phyloP scores from a whole-genome alignment of 371 early-diverging fungal species.

The Basidiobolus meristosporus region DNA sequence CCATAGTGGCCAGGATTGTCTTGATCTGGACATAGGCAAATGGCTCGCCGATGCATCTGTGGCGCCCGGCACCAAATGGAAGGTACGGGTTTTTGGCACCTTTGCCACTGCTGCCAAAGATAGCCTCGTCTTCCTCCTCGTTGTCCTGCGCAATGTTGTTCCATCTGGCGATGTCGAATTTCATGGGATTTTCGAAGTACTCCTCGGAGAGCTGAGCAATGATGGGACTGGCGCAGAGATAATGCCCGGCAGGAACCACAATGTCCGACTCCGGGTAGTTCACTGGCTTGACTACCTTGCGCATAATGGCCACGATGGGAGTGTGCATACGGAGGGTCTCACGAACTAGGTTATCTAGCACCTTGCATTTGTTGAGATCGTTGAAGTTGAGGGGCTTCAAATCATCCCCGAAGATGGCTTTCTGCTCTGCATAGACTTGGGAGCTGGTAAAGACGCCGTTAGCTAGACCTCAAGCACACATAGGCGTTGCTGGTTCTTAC shows the following conservation, averaged over 20 bases:
- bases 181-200: constrained; percentile 57
- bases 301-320: constrained; percentile 85
- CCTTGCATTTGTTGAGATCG: constrained; percentile 42
- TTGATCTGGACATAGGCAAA: constrained; percentile 94
- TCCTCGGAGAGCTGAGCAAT: constrained; percentile 61
- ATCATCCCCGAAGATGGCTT: constrained; percentile 30
- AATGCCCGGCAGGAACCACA: constrained; percentile 78
- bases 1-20: constrained; percentile 63
- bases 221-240: constrained; percentile 66
- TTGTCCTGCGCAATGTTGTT: constrained; percentile 11
- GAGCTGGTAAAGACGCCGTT: constrained; percentile 5
- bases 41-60: constrained; percentile 94
- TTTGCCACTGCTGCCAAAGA: too few species aligned
- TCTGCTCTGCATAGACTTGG: constrained; percentile 41
- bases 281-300: constrained; percentile 61
- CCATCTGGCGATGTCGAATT: constrained; percentile 73
- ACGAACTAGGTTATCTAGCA: constrained; percentile 67
- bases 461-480: too few species aligned
- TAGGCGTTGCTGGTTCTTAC: too few species aligned
- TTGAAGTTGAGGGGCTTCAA: constrained; percentile 56
- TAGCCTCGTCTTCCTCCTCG: constrained; percentile 10
- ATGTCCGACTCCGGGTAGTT: constrained; percentile 44
- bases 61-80: constrained; percentile 95
- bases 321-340: constrained; percentile 87
- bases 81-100: constrained; percentile 70